Evolutionary conservation across 495 filamentous ascomycete genomes (phyloP).

Genomic region (Aspergillus baeticus): DNA sequence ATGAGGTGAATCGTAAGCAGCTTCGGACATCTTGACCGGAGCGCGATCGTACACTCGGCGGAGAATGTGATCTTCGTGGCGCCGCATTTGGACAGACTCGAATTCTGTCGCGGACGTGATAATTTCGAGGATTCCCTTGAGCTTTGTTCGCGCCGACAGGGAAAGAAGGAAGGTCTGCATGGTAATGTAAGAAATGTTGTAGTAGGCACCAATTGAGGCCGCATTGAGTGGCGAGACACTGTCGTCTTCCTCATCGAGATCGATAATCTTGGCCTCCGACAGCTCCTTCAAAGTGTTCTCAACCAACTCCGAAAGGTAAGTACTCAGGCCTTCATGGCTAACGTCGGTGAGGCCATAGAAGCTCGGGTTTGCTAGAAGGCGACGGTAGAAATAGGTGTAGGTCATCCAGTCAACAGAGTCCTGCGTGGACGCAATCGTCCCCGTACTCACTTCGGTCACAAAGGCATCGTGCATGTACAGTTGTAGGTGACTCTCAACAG

Average conservation of each 20-base stretch:
- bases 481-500: constrained; percentile 92
- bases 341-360: constrained; percentile 91
- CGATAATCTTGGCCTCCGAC: constrained; percentile 90
- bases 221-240: constrained; percentile 86
- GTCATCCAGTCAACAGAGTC: constrained; percentile 98
- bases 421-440: constrained; percentile 89
- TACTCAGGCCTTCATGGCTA: constrained; percentile 88
- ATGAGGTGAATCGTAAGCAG: constrained; percentile 87
- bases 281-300: constrained; percentile 91
- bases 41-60: constrained; percentile 91
- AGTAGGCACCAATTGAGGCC: constrained; percentile 97
- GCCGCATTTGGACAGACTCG: constrained; percentile 88
- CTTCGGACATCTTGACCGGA: constrained; percentile 89
- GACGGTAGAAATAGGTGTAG: constrained; percentile 97
- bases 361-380: constrained; percentile 93
- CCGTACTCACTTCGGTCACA: constrained; percentile 92
- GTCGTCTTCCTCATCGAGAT: constrained; percentile 95
- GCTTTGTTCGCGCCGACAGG: constrained; percentile 79
- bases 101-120: constrained; percentile 97
- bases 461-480: constrained; percentile 92
- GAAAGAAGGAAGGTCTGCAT: constrained; percentile 99
- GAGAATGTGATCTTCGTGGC: constrained; percentile 87
- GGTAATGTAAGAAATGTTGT: constrained; percentile 98
- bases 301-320: constrained; percentile 92
- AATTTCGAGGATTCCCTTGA: constrained; percentile 96